phyloP scores from a whole-genome alignment of 129 eudicot species.

The Escallonia rubra region DNA sequence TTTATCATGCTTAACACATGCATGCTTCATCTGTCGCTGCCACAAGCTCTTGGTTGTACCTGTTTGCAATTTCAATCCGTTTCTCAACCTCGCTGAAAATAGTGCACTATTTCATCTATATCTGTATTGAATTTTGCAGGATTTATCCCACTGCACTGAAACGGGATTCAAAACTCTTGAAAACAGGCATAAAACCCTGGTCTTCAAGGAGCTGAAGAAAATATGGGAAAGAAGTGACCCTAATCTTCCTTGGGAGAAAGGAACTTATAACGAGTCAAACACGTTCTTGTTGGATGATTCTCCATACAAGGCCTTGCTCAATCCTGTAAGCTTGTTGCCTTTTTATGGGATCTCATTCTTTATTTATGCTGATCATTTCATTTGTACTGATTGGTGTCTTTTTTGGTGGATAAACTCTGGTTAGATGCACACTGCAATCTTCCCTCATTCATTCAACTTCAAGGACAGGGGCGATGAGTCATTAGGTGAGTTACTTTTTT shows the following conservation, averaged over 20 bases:
- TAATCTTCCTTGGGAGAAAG: constrained; percentile 54
- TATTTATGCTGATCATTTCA: no score
- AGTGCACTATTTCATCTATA: constrained; percentile 3
- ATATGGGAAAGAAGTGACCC: constrained; percentile 49
- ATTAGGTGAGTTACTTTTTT: constrained; percentile 46
- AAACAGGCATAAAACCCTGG: constrained; percentile 44
- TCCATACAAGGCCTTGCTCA: constrained; percentile 85
- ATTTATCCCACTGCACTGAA: constrained; percentile 36
- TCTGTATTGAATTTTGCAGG: constrained; percentile 38
- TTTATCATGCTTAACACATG: background rate
- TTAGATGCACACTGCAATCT: constrained; percentile 69
- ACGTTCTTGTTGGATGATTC: constrained; percentile 86
- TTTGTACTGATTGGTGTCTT: background rate
- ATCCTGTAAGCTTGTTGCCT: constrained; percentile 56
- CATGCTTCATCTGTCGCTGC: background rate
- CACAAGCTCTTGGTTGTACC: background rate
- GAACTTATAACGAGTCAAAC: constrained; percentile 68
- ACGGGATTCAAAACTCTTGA: constrained; percentile 55
- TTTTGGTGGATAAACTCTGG: constrained; percentile 9
- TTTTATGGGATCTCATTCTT: background rate
- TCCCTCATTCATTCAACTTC: constrained; percentile 59
- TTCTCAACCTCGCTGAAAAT: background rate
- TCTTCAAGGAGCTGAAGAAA: constrained; percentile 67
- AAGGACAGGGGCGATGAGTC: constrained; percentile 41
- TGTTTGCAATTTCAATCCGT: background rate